Evolutionary conservation across 768 basidiomycete genomes (phyloP).

Genomic region (Panus rudis): DNA sequence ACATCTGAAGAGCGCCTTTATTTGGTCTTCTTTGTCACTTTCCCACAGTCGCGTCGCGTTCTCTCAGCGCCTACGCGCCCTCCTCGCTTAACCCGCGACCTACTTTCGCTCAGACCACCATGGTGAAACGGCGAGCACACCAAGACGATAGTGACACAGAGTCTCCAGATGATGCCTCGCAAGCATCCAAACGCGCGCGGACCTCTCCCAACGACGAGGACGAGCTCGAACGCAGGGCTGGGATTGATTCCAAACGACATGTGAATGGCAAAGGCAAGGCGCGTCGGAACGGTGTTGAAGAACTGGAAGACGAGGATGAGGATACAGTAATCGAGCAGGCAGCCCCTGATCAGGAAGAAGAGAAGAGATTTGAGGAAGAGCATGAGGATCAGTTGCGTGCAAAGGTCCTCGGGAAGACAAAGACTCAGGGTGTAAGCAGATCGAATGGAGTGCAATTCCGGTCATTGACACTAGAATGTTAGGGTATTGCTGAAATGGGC

Average conservation of each 20-base stretch:
- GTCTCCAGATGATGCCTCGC: conserved; percentile 21
- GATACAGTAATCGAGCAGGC: conserved; percentile 22
- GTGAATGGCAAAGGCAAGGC: conserved; percentile 26
- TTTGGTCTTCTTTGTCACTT: too few relatives aligned
- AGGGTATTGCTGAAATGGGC: conserved; percentile 67
- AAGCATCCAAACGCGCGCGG: conserved; percentile 37
- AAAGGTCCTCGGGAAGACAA: conserved; percentile 39
- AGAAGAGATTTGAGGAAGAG: conserved; percentile 58
- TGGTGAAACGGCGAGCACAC: conserved; percentile 49
- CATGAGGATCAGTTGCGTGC: conserved; percentile 50
- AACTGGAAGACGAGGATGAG: conserved; percentile 28
- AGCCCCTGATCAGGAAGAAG: conserved; percentile 42
- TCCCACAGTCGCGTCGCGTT: too few relatives aligned
- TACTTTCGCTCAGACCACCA: too few relatives aligned
- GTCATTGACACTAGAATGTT: conserved; percentile 36
- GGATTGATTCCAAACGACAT: background rate
- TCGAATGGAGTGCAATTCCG: conserved; percentile 17
- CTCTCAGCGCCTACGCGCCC: too few relatives aligned
- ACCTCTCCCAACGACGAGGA: conserved; percentile 29
- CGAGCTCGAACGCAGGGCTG: background rate
- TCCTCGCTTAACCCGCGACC: too few relatives aligned
- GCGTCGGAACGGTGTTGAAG: conserved; percentile 19
- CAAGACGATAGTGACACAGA: conserved; percentile 38
- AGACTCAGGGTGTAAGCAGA: conserved; percentile 37
- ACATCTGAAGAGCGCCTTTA: too few relatives aligned